phyloP scores from a whole-genome alignment of 2,329 filamentous ascomycete species.

The Coniochaeta sp. region DNA sequence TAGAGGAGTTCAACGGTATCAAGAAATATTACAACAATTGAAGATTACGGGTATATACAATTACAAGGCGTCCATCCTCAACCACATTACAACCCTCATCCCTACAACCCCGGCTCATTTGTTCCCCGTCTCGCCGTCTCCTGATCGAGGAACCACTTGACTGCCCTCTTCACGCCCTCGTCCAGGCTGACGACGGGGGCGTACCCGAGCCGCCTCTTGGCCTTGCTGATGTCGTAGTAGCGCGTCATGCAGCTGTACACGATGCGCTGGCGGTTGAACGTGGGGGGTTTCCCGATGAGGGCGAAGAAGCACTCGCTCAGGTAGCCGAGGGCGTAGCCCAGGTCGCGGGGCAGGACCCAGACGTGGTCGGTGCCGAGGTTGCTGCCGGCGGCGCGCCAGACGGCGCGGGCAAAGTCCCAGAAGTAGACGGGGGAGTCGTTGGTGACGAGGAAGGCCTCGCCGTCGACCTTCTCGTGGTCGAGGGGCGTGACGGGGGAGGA shows the following conservation, averaged over 20 bases:
- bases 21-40: neutral
- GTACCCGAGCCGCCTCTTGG: conserved; percentile 63
- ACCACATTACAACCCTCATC: neutral
- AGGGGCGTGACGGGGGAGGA: conserved; percentile 52
- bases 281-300: conserved; percentile 43
- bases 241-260: conserved; percentile 66
- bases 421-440: conserved; percentile 87
- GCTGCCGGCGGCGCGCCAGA: conserved; percentile 61
- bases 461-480: conserved; percentile 68
- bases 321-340: conserved; percentile 44
- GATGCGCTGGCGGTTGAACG: conserved; percentile 52
- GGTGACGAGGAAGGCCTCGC: conserved; percentile 83
- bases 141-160: conserved; percentile 47
- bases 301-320: conserved; percentile 44
- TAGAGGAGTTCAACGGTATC: too few relatives aligned
- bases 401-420: conserved; percentile 75
- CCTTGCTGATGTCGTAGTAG: conserved; percentile 73
- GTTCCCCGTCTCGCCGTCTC: conserved; percentile 18
- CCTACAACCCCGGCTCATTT: neutral
- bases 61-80: neutral
- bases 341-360: conserved; percentile 44
- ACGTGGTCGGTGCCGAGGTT: conserved; percentile 43
- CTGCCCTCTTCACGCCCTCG: conserved; percentile 51
- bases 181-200: conserved; percentile 57
- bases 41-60: neutral